Evolutionary conservation across 2,329 filamentous ascomycete genomes (phyloP).

Genomic region (Cladosporium cucumerinum): DNA sequence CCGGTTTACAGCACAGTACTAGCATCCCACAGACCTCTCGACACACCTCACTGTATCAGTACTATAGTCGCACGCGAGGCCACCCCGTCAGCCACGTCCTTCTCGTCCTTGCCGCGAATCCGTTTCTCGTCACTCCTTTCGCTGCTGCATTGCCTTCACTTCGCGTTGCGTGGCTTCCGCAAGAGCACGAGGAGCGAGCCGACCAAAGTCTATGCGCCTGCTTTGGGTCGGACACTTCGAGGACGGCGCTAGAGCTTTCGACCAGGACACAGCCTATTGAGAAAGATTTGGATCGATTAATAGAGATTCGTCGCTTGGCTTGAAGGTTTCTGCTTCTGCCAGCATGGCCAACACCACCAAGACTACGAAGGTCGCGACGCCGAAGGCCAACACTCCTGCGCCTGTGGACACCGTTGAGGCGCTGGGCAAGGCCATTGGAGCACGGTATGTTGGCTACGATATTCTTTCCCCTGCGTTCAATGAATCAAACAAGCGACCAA

Average conservation of each 20-base stretch:
- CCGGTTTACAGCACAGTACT: not conserved
- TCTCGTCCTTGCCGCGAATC: not conserved
- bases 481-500: not conserved
- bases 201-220: not conserved
- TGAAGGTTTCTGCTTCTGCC: not conserved
- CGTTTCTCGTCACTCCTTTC: slow-evolving; percentile 12
- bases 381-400: slow-evolving; percentile 43
- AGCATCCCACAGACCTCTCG: not conserved
- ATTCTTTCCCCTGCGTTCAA: not conserved
- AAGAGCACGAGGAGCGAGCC: slow-evolving; percentile 9
- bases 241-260: not conserved
- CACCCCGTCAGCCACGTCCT: too few relatives aligned
- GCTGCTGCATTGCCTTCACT: not conserved
- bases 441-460: slow-evolving; percentile 45
- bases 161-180: slow-evolving; percentile 6
- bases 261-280: not conserved
- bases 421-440: slow-evolving; percentile 59
- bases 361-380: slow-evolving; percentile 54
- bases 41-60: slow-evolving; percentile 6
- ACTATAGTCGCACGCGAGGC: slow-evolving; percentile 1
- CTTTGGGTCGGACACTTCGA: not conserved
- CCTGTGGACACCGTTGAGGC: slow-evolving; percentile 46
- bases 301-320: not conserved
- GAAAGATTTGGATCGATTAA: not conserved
- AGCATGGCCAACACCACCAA: slow-evolving; percentile 55